These are phyloP conservation scores for Suillus discolor DNA, from an alignment of 768 basidiomycete species.

Conservation along the genomic window DNA sequence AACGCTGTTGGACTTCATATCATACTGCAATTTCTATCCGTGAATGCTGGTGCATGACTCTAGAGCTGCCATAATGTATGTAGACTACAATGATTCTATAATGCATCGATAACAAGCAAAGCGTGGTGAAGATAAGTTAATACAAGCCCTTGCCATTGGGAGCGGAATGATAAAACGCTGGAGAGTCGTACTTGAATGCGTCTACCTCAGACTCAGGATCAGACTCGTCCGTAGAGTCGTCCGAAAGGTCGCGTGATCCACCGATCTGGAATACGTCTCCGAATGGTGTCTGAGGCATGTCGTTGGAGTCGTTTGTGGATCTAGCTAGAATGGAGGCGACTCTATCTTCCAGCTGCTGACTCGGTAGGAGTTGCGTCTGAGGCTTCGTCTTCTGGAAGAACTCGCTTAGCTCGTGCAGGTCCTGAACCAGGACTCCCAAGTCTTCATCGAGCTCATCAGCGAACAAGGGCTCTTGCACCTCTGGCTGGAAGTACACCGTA, in stretches of 20 bases:
- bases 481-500: constrained; percentile 73
- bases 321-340: constrained; percentile 84
- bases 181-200: constrained; percentile 66
- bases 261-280: constrained; percentile 73
- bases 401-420: constrained; percentile 72
- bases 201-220: constrained; percentile 43
- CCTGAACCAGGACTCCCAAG: constrained; percentile 76
- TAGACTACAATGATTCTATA: not conserved
- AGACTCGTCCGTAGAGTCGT: constrained; percentile 51
- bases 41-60: not conserved
- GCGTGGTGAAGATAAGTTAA: constrained; percentile 14
- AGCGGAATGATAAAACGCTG: constrained; percentile 44
- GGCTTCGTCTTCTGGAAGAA: constrained; percentile 61
- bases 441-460: constrained; percentile 54
- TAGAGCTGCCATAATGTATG: not conserved
- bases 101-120: constrained; percentile 6
- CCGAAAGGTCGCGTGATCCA: constrained; percentile 34
- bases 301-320: constrained; percentile 56
- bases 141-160: constrained; percentile 42
- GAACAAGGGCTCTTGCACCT: constrained; percentile 37
- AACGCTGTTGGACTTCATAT: constrained; percentile 64
- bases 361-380: constrained; percentile 45
- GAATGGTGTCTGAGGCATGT: constrained; percentile 79
- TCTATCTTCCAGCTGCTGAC: constrained; percentile 69
- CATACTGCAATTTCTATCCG: not conserved